Conservation (phyloP, 1,284 basidiomycete genomes). For the Heterobasidion parviporum region DNA sequence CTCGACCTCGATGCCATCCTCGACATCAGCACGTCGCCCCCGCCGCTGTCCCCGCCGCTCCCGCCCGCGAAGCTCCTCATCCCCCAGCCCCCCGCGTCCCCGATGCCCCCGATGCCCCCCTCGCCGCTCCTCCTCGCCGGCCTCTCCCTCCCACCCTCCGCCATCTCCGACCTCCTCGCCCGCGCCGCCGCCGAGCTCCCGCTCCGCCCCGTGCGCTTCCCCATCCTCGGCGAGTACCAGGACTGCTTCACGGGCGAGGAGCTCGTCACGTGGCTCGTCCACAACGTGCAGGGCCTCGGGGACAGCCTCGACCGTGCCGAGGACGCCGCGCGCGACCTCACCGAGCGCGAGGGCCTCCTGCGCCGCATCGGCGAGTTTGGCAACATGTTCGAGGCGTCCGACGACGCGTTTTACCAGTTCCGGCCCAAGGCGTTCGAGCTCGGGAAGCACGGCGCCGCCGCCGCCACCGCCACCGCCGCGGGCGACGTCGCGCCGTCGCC, state of each 20-base stretch:
- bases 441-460: constrained; percentile 19
- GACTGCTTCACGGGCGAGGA: constrained; percentile 82
- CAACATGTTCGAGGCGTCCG: constrained; percentile 66
- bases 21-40: constrained; percentile 48
- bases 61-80: constrained; percentile 34
- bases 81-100: constrained; percentile 19
- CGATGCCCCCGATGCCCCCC: constrained; percentile 30
- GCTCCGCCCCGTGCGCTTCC: constrained; percentile 62
- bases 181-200: constrained; percentile 58
- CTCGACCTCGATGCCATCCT: constrained; percentile 29
- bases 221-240: constrained; percentile 81
- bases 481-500: constrained; percentile 12
- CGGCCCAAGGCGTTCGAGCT: constrained; percentile 72
- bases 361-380: constrained; percentile 76
- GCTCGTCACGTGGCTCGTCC: constrained; percentile 67
- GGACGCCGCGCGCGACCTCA: constrained; percentile 70
- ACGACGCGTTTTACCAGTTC: constrained; percentile 77
- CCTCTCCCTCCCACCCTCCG: constrained; percentile 52
- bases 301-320: constrained; percentile 72
- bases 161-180: constrained; percentile 59
- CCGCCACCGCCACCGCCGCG: constrained; percentile 14
- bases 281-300: constrained; percentile 60
- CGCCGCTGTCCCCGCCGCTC: constrained; percentile 48
- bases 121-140: constrained; percentile 67
- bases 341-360: constrained; percentile 67